phyloP scores from a whole-genome alignment of 768 basidiomycete genomes.

The Sutorius australiensis region DNA sequence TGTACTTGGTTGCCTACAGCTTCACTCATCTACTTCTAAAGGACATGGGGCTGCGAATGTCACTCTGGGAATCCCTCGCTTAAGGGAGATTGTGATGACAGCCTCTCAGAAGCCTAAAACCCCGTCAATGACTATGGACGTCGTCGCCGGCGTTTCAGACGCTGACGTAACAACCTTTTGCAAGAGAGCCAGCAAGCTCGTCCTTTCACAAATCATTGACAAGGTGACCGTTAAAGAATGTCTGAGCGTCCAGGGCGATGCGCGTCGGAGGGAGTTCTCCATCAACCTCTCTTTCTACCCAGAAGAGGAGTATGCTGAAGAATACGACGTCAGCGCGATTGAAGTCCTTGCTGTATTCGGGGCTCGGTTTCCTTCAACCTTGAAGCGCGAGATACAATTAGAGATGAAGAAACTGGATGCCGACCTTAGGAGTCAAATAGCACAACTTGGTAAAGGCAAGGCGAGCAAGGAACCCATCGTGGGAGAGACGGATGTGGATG shows the following conservation, averaged over 20 bases:
- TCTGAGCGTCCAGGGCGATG: slow-evolving; percentile 59
- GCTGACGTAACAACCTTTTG: slow-evolving; percentile 73
- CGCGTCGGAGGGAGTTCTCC: slow-evolving; percentile 75
- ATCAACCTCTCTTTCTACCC: slow-evolving; percentile 86
- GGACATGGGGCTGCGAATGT: slow-evolving; percentile 99
- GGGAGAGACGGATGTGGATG: slow-evolving; percentile 46
- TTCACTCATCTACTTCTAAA: slow-evolving; percentile 29
- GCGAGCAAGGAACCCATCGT: slow-evolving; percentile 40
- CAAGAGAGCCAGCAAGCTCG: slow-evolving; percentile 81
- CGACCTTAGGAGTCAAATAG: slow-evolving; percentile 73
- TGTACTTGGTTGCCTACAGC: not conserved
- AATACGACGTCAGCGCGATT: slow-evolving; percentile 70
- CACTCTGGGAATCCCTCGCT: slow-evolving; percentile 96
- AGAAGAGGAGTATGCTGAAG: slow-evolving; percentile 71
- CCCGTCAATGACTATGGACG: slow-evolving; percentile 89
- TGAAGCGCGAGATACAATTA: slow-evolving; percentile 81
- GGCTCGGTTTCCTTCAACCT: slow-evolving; percentile 67
- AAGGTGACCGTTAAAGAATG: slow-evolving; percentile 77
- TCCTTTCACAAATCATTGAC: slow-evolving; percentile 86
- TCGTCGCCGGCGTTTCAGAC: slow-evolving; percentile 49
- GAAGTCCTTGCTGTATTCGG: slow-evolving; percentile 75
- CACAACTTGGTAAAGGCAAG: slow-evolving; percentile 81
- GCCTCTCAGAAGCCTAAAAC: slow-evolving; percentile 95
- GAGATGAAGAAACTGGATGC: slow-evolving; percentile 86
- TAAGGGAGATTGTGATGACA: slow-evolving; percentile 99